These are phyloP conservation scores for Gynostemma pentaphyllum DNA, from an alignment of 306 rosid genomes.

Conservation along the genomic window DNA sequence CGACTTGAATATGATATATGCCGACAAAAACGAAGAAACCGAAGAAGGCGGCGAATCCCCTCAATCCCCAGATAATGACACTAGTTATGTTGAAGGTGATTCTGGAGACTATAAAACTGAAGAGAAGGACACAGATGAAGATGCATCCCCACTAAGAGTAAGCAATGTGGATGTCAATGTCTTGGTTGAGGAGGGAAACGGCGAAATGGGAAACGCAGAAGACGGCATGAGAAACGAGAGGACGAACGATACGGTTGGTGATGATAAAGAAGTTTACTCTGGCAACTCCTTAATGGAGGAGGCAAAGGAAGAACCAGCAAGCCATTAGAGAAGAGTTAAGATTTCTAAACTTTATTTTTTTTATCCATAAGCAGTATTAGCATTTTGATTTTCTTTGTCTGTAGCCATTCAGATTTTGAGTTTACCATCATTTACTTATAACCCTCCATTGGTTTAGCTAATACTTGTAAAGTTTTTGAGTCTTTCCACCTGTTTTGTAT, in stretches of 20 bases:
- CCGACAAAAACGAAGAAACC: slow-evolving; percentile 33
- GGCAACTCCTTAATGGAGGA: not conserved
- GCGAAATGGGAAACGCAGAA: slow-evolving; percentile 18
- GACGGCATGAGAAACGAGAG: slow-evolving; percentile 9
- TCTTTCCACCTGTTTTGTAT: slow-evolving; percentile 2
- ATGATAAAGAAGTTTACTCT: not conserved
- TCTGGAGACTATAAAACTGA: slow-evolving; percentile 26
- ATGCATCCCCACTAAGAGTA: slow-evolving; percentile 19
- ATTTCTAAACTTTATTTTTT: not conserved
- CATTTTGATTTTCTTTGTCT: not conserved
- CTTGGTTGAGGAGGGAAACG: slow-evolving; percentile 16
- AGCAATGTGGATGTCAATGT: slow-evolving; percentile 20
- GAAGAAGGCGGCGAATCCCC: slow-evolving; percentile 24
- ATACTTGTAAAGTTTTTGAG: slow-evolving; percentile 8
- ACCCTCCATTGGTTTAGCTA: not conserved
- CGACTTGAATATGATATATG: slow-evolving; percentile 27
- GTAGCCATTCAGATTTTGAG: too few species aligned
- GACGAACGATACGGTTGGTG: not conserved
- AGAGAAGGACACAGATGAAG: slow-evolving; percentile 24
- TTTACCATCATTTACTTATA: not conserved
- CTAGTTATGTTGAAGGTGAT: slow-evolving; percentile 40
- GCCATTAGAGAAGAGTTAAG: slow-evolving; percentile 3
- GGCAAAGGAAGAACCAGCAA: not conserved
- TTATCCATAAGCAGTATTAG: too few species aligned
- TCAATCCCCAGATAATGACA: slow-evolving; percentile 31